A percentile compares a stretch with the other conserved stretches of the same genome.
These are phyloP conservation scores for Quillaja saponaria DNA, from an alignment of 306 rosid genomes.

Conservation along the genomic window DNA sequence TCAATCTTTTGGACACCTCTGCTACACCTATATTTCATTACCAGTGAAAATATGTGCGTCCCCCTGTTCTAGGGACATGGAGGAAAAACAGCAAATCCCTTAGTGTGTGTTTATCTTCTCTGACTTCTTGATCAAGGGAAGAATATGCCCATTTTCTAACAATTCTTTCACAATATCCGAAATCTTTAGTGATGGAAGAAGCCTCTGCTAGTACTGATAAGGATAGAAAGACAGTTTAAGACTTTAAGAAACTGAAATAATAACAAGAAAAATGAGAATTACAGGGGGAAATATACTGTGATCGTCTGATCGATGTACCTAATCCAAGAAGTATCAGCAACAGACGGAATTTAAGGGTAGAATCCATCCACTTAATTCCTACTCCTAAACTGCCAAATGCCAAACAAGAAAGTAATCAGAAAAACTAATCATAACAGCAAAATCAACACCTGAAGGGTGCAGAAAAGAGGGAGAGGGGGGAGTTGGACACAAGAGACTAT, in stretches of 20 bases:
- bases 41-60: slow-evolving; percentile 91
- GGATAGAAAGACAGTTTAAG: slow-evolving; percentile 5
- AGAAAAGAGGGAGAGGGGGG: too few species aligned
- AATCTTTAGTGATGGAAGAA: slow-evolving; percentile 43
- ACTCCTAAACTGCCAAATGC: slow-evolving; percentile 36
- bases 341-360: slow-evolving; percentile 43
- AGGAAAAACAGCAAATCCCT: slow-evolving; percentile 85
- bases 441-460: neutral
- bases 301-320: slow-evolving; percentile 45
- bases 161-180: slow-evolving; percentile 61
- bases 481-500: too few species aligned
- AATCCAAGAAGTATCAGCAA: slow-evolving; percentile 58
- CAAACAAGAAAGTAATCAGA: slow-evolving; percentile 12
- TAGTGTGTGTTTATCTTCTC: slow-evolving; percentile 65
- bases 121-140: slow-evolving; percentile 56
- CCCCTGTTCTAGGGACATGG: slow-evolving; percentile 96
- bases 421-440: neutral
- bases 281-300: neutral
- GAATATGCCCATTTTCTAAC: slow-evolving; percentile 73
- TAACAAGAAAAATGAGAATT: slow-evolving; percentile 1
- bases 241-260: slow-evolving; percentile 7
- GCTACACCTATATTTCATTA: slow-evolving; percentile 27
- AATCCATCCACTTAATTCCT: slow-evolving; percentile 66
- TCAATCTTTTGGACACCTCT: neutral
- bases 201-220: slow-evolving; percentile 44